A percentile compares a stretch with the other conserved stretches of the same genome.
Evolutionary conservation across 2,329 filamentous ascomycete genomes (phyloP).

Genomic region (Epichloe baconii): DNA sequence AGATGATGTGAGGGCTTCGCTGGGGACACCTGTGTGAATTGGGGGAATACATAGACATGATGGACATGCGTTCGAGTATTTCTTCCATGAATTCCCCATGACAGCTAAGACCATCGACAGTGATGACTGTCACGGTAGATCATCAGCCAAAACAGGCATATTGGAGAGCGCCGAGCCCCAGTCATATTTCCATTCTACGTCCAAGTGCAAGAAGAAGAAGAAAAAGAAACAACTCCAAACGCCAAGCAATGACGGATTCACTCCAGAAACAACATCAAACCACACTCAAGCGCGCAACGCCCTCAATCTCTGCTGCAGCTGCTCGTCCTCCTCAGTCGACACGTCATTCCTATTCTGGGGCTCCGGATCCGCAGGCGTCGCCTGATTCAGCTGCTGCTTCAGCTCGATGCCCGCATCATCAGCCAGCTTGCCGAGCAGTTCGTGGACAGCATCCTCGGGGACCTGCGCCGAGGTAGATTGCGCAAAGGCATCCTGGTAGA

Average conservation of each 20-base stretch:
- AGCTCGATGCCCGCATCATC: conserved; percentile 81
- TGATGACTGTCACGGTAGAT: no score
- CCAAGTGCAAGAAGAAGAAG: no score
- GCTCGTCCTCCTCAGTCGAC: conserved; percentile 68
- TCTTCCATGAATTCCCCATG: neutral
- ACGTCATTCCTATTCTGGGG: conserved; percentile 47
- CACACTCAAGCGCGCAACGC: conserved; percentile 33
- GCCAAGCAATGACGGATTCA: conserved; percentile 6
- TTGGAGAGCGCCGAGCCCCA: neutral
- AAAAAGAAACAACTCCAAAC: conserved; percentile 1
- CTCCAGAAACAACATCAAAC: neutral
- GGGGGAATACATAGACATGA: no score
- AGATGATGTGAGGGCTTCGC: no score
- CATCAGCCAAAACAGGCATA: no score
- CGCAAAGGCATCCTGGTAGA: conserved; percentile 77
- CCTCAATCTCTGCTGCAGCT: conserved; percentile 48
- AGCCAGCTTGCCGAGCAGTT: conserved; percentile 71
- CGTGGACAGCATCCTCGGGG: conserved; percentile 74
- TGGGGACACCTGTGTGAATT: no score
- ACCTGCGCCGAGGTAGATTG: conserved; percentile 62
- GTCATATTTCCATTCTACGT: neutral
- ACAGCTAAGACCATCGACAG: no score
- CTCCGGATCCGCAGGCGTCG: conserved; percentile 43
- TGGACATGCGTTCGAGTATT: neutral
- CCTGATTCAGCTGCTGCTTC: conserved; percentile 55